Evolutionary conservation across 305 asterid species (phyloP), one percentile per base, ranked within the genome.

Genomic region (Vinca major): DNA sequence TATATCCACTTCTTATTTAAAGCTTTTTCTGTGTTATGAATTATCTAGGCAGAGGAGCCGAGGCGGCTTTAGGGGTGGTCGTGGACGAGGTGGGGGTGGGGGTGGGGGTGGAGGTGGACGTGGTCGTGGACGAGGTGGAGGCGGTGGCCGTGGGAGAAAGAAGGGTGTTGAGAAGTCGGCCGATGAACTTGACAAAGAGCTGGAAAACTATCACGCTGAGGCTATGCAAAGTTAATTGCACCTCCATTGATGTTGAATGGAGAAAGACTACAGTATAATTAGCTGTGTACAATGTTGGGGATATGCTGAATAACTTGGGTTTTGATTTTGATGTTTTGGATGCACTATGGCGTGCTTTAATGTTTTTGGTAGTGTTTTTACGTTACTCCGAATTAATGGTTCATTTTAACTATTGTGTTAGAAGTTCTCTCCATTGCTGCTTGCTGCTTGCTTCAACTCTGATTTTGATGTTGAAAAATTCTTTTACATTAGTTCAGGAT

Each of bases 121-220:
- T 2, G 82, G 82, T 0, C 62, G 82, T 3, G 83, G 88, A 0
- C 39, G 87, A 0, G 81, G 88, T 1, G 80, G 87, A 0, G 78
- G 80, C 3, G 88, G 86, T 2, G 85, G 86, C 7, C 77, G 64
- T 5, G 76, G 88, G 79, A 73, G 71, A 19, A 86, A 81, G 84
- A 86, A 74, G 40, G 66, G 26, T 0, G 77, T 63, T 37, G 90
- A 80, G 54, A 93, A 90, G 73, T 82, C 95, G 2, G 97, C 91
- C 47, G 97, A 86, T 73, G 87, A 93, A 11, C 95, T 89, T 45
- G 97, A 90, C 88, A 90, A 87, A 79, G 99, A 93, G 77, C 83
- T 93, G 43, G 97, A 93, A 40, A 86, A 63, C 70, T 89, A 90
- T 70, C 99, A 93, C 20, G 82, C 92, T 0, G 95, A 84, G 14